Evolutionary conservation across 2,329 filamentous ascomycete genomes (phyloP).

Genomic region (Ophiocordyceps camponoti-rufipedis): DNA sequence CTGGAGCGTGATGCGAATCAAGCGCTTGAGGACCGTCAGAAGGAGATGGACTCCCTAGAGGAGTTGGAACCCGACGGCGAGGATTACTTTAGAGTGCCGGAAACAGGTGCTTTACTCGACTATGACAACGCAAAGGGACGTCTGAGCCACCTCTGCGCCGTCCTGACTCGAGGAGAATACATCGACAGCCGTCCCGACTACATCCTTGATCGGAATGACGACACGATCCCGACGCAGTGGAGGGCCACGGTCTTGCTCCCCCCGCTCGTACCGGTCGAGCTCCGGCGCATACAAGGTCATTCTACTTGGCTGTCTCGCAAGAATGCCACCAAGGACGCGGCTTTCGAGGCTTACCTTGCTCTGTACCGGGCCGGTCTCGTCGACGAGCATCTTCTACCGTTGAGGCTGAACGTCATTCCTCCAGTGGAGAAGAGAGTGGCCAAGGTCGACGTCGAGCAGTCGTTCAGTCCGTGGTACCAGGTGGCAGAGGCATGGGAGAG

Average conservation of each 20-base stretch:
- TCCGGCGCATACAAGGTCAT: slow-evolving; percentile 9
- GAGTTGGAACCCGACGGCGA: slow-evolving; percentile 12
- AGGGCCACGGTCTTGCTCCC: slow-evolving; percentile 53
- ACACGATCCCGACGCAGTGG: slow-evolving; percentile 13
- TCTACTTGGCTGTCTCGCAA: slow-evolving; percentile 50
- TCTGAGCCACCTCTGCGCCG: slow-evolving; percentile 63
- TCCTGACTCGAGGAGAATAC: slow-evolving; percentile 37
- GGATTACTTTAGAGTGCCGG: slow-evolving; percentile 16
- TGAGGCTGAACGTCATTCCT: slow-evolving; percentile 21
- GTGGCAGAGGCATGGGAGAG: slow-evolving; percentile 24
- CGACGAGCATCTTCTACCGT: slow-evolving; percentile 61
- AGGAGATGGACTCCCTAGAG: slow-evolving; percentile 31
- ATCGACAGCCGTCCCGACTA: slow-evolving; percentile 53
- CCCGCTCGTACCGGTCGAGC: slow-evolving; percentile 37
- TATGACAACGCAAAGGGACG: slow-evolving; percentile 58
- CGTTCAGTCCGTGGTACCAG: slow-evolving; percentile 27
- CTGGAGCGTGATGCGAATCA: slow-evolving; percentile 59
- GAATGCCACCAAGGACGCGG: slow-evolving; percentile 62
- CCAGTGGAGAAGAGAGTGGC: slow-evolving; percentile 19
- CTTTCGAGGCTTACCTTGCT: slow-evolving; percentile 59
- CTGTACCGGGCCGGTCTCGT: slow-evolving; percentile 56
- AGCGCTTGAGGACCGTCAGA: slow-evolving; percentile 46
- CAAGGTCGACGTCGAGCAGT: slow-evolving; percentile 15
- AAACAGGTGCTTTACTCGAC: slow-evolving; percentile 46
- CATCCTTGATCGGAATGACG: slow-evolving; percentile 24